phyloP scores from a whole-genome alignment of 169 alveolate species.

The Plasmodium cynomolgi region DNA sequence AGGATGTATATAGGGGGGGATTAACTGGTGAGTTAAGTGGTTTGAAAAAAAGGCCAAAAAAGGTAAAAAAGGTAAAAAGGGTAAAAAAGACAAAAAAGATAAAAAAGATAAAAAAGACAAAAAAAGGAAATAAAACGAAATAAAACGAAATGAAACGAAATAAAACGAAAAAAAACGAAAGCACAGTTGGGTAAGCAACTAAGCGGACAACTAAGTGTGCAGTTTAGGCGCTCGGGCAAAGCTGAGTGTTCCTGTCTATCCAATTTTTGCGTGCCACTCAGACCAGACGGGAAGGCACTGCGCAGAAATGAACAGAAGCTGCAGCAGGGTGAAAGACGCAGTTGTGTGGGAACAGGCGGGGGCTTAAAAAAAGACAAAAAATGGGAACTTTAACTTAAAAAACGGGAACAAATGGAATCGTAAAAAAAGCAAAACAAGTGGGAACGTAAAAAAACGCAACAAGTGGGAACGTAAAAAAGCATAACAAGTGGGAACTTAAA shows the following conservation, averaged over 20 bases:
- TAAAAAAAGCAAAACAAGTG: no score
- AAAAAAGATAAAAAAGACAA: no score
- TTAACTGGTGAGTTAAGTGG: not conserved
- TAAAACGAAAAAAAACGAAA: not conserved
- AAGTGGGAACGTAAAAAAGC: no score
- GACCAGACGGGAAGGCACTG: not conserved
- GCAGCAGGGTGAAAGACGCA: not conserved
- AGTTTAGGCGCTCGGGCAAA: not conserved
- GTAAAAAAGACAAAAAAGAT: no score
- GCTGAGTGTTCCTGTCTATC: not conserved
- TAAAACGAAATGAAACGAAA: not conserved
- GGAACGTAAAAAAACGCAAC: no score
- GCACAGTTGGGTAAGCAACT: not conserved
- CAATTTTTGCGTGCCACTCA: not conserved
- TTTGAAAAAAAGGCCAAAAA: not conserved
- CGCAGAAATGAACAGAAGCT: not conserved
- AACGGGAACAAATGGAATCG: no score
- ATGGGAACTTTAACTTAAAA: no score
- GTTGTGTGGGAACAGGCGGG: not conserved
- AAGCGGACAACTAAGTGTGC: slow-evolving; percentile 15
- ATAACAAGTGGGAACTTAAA: not conserved
- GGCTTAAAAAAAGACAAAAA: not conserved
- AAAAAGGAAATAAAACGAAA: no score
- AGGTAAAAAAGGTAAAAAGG: not conserved
- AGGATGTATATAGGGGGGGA: not conserved